These are phyloP conservation scores for Zygnema cylindricum DNA, from an alignment of 139 green algal genomes.

Conservation along the genomic window DNA sequence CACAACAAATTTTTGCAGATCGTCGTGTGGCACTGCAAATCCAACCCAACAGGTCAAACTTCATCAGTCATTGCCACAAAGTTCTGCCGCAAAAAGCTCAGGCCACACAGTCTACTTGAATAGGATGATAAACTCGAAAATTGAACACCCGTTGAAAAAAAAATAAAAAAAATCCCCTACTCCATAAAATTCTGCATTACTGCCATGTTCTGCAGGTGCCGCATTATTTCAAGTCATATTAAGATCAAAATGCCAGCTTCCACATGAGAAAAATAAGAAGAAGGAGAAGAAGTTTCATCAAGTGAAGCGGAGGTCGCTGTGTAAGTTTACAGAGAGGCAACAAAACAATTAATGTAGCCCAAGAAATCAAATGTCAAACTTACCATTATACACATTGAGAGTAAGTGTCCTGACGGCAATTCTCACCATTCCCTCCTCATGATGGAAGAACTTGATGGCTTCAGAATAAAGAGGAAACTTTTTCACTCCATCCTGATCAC, in stretches of 20 bases:
- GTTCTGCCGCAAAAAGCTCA: too few relatives aligned
- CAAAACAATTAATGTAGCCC: too few relatives aligned
- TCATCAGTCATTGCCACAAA: too few relatives aligned
- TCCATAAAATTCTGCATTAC: too few relatives aligned
- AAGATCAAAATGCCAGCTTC: too few relatives aligned
- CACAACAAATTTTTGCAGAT: slow-evolving; percentile 37
- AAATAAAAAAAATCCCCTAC: too few relatives aligned
- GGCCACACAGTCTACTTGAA: too few relatives aligned
- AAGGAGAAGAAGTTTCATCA: neutral
- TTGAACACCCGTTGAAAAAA: neutral
- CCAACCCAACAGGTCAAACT: too few relatives aligned
- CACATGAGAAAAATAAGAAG: neutral
- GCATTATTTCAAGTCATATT: too few relatives aligned
- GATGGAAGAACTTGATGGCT: slow-evolving; percentile 86
- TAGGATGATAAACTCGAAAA: too few relatives aligned
- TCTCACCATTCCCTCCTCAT: slow-evolving; percentile 94
- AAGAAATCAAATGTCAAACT: too few relatives aligned
- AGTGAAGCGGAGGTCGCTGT: neutral
- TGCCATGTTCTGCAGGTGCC: too few relatives aligned
- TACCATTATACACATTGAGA: slow-evolving; percentile 86
- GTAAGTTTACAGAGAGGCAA: neutral
- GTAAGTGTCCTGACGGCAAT: slow-evolving; percentile 94
- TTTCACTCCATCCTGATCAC: slow-evolving; percentile 30
- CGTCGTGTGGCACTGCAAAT: slow-evolving; percentile 54
- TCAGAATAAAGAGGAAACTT: slow-evolving; percentile 90